Evolutionary conservation across 176 grass and related monocot genomes (phyloP).

Genomic region (Eremochloa ophiuroides): DNA sequence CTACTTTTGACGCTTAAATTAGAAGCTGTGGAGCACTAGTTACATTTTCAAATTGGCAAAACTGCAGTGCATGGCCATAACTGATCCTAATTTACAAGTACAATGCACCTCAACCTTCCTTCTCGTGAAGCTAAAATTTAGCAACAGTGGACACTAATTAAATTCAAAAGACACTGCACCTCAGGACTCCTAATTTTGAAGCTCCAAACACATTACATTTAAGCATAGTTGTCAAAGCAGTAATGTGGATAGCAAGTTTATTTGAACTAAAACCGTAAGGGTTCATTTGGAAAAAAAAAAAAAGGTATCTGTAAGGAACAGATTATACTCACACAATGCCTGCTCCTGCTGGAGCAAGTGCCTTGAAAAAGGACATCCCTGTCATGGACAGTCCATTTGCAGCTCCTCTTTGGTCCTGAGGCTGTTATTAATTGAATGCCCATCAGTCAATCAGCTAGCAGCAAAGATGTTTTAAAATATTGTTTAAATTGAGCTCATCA

Average conservation of each 20-base stretch:
- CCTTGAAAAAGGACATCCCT: conserved; percentile 56
- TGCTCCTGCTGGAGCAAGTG: conserved; percentile 52
- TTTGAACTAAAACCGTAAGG: neutral
- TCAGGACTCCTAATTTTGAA: neutral
- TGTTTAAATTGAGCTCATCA: neutral
- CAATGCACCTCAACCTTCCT: neutral
- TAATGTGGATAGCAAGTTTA: neutral
- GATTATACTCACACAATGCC: conserved; percentile 51
- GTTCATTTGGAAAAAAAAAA: neutral
- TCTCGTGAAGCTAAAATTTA: neutral
- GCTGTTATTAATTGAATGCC: conserved; percentile 19
- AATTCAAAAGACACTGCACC: neutral
- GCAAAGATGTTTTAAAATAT: neutral
- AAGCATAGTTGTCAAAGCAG: neutral
- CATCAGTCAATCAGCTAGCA: neutral
- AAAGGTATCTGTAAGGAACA: neutral
- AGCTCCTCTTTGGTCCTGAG: conserved; percentile 63
- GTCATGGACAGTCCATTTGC: conserved; percentile 68
- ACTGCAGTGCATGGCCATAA: neutral
- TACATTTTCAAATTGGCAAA: neutral
- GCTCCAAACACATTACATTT: neutral
- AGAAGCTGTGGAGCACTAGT: neutral
- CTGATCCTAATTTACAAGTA: neutral
- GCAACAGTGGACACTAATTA: neutral
- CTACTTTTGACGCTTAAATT: neutral